Base-by-base conservation (phyloP, 2,329 filamentous ascomycete genomes). In the Amauroascus verrucosus region DNA sequence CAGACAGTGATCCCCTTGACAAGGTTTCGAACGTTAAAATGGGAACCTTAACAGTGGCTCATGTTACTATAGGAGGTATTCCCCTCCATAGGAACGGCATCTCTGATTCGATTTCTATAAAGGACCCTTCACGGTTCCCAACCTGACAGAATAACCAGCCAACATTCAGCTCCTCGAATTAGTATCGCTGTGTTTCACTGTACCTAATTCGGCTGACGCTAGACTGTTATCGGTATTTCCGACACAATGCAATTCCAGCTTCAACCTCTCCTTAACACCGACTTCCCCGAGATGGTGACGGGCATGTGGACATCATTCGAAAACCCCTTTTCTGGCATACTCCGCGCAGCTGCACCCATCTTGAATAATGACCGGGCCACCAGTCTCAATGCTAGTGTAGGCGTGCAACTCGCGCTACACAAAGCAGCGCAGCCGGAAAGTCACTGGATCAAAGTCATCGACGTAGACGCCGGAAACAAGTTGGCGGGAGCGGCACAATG, bases 401-500 rank as follows among this genome's bases (percentile, higher is more conserved):
- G 55, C 1, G 55, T 61, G 1, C 59, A 63, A 20, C 41, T 62
- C 14, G 38, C 53, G 8, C 62, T 62, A 58, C 60, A 65, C 26
- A 58, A 61, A 8, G 38, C 59, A 9, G 24, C 41, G 11, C 62
- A 67, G 28, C 62, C 63, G 1, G 56, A 62, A 1, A 64, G 60
- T 51, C 55, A 61, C 35, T 68, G 65, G 65, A 50, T 64, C 3
- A 66, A 67, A 49, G 59, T 67, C 1, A 60, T 66, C 30, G 64
- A 67, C 49, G 56, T 56, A 13, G 58, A 64, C 13, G 64, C 61
- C 1, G 62, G 61, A 3, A 62, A 62, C 11, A 59, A 55, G 16
- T 53, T 67, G n/a, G 63, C 59, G 1, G 65, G 63, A 0, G 64
- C 52, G 1, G 62, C 64, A 1, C 55, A 59, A 9, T 68, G 65